Evolutionary conservation across 257 asterid species (phyloP), one percentile per base, ranked within the genome.

Genomic region (Solanum appendiculatum): DNA sequence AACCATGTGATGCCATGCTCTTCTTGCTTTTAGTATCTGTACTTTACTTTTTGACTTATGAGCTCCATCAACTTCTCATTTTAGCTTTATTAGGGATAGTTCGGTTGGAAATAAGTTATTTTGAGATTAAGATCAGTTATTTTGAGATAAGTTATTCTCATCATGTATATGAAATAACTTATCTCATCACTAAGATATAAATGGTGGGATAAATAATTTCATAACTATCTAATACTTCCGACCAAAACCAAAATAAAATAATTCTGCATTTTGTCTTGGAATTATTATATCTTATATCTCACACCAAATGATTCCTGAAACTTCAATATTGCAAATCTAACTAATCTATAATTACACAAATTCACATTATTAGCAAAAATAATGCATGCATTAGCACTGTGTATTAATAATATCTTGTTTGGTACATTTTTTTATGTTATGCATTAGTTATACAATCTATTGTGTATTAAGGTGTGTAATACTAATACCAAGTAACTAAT

Each of bases 1-100:
- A 74, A 60, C 87, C 91, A 89, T 86, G 92, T 90, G 93, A 85
- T 73, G 60, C 31, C 75, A 74, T 74, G 34, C 54, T 33, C 69
- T 69, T 60, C 8, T 10, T 31, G 33, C 34, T 29, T 69, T n/a
- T n/a, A n/a, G n/a, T n/a, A n/a, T n/a, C n/a, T n/a, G n/a, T n/a
- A n/a, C n/a, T n/a, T 68, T 20, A 54, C 63, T 11, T 54, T 51
- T 20, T 20, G 63, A 20, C 63, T 54, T 54, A 37, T 74, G 1
- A 31, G 15, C 10, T 44, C 3, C 10, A 37, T 74, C 51, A 74
- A 74, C 51, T 37, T 74, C 51, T 37, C 33, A 21, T 37, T 37
- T 10, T 21, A 37, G 33, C 29, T 23, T 73, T 74, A 10, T 54
- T 7, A 9, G 0, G 48, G 23, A 0, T 2, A 3, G n/a, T 54